Evolutionary conservation across 208 protist genomes (phyloP).

Genomic region (Trypanosoma platydactyli): DNA sequence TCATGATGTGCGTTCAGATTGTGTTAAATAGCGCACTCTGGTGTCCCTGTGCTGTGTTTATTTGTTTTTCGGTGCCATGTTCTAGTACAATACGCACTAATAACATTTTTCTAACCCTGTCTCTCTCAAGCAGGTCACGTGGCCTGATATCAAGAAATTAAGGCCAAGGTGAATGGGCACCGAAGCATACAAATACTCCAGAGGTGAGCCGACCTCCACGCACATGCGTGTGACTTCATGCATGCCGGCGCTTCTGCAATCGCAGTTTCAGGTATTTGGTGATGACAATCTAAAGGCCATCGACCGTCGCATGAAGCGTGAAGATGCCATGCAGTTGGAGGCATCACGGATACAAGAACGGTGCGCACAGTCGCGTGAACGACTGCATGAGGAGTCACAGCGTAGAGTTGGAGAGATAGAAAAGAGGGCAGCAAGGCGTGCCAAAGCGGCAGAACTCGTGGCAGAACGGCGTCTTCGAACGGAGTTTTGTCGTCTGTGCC

Average conservation of each 20-base stretch:
- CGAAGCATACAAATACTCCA: constrained; percentile 17
- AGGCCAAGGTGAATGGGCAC: constrained; percentile 6
- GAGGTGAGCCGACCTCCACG: constrained; percentile 23
- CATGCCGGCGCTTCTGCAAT: constrained; percentile 46
- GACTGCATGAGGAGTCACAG: neutral
- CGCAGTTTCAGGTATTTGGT: constrained; percentile 40
- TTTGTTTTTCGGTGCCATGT: no score
- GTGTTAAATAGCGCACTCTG: no score
- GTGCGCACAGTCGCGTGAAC: constrained; percentile 10
- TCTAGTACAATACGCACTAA: no score
- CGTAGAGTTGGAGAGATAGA: constrained; percentile 15
- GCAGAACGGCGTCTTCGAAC: constrained; percentile 26
- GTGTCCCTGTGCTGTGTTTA: no score
- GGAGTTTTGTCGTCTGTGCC: constrained; percentile 23
- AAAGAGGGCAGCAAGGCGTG: constrained; percentile 25
- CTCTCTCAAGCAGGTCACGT: neutral
- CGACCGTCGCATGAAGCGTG: constrained; percentile 37
- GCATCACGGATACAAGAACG: constrained; percentile 32
- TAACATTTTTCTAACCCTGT: no score
- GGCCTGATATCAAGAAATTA: neutral
- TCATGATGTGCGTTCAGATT: no score
- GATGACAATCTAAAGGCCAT: constrained; percentile 39
- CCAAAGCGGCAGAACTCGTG: constrained; percentile 25
- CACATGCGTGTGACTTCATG: neutral
- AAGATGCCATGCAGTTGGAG: constrained; percentile 17